Base-by-base conservation (phyloP, 805 yeast species). In the Candida nemodendra region DNA sequence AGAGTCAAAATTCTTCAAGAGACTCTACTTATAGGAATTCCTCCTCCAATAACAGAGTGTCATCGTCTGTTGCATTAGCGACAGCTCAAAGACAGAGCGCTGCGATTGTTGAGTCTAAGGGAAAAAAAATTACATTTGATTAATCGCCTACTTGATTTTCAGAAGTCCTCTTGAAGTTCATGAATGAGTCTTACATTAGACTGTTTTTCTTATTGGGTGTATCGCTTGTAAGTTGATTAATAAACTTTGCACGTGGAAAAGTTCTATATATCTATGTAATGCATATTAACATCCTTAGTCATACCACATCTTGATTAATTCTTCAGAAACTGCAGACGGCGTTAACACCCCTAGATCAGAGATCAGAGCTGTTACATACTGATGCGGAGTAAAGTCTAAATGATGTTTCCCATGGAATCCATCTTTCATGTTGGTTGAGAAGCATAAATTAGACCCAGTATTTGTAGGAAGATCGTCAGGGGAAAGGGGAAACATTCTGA, bases 321-420 rank as follows among this genome's bases (percentile, higher is more conserved):
- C 99, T 61, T 93, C 99, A n/a, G 95, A 84, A 15, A 93, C 99
- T 0, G 98, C 98, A 43, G 95, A 84, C 9, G 99, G 96, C 5
- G 99, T 93, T 50, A 93, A 72, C 1, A 93, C 97, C 13, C 99
- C 99, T 47, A 93, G 70, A 61, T 93, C 99, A 3, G 99, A 91
- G 42, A 93, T 88, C 49, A 93, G 73, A 3, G 98, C 98, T 3
- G 99, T 93, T 37, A 93, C 85, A 56, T 82, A 88, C 51, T 90
- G 91, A 63, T 93, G 96, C 9, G 97, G 95, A 0, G 99, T 93
- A 65, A 89, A 95, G 62, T 93, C 99, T 33, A 89, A 77, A 34
- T 70, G 68, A 15, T 89, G 88, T 34, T 66, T 51, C 16, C 65
- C 57, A n/a, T 66, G 55, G 29, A 57, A 45, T 17, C 65, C 67